Conservation (phyloP, 1,284 basidiomycete genomes). For the Wolfiporia cocos region DNA sequence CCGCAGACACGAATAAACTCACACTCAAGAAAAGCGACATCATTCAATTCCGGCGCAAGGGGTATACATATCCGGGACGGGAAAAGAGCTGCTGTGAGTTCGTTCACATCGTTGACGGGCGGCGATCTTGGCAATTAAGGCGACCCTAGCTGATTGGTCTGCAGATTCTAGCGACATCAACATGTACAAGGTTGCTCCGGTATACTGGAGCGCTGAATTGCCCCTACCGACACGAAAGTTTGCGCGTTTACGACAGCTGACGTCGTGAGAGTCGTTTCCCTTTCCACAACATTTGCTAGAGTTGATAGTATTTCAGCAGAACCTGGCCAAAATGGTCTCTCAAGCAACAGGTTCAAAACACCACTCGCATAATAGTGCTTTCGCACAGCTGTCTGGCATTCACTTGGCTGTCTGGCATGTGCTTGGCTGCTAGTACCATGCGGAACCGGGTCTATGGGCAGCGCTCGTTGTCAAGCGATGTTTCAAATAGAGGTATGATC, state of each 20-base stretch:
- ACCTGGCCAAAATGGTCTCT: too few species aligned
- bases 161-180: slow-evolving; percentile 34
- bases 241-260: slow-evolving; percentile 59
- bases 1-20: slow-evolving; percentile 78
- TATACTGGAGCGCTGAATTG: slow-evolving; percentile 41
- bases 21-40: slow-evolving; percentile 77
- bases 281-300: too few species aligned
- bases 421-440: too few species aligned
- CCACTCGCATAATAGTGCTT: too few species aligned
- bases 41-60: slow-evolving; percentile 98
- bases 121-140: slow-evolving; percentile 74
- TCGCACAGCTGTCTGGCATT: too few species aligned
- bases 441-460: too few species aligned
- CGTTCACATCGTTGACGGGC: slow-evolving; percentile 84
- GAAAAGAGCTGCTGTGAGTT: slow-evolving; percentile 59
- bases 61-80: slow-evolving; percentile 89
- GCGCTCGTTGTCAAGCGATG: too few species aligned
- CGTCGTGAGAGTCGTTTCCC: too few species aligned
- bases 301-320: too few species aligned
- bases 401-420: too few species aligned
- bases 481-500: too few species aligned
- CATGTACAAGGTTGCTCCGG: slow-evolving; percentile 59
- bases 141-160: slow-evolving; percentile 13
- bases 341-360: too few species aligned
- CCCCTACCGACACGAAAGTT: slow-evolving; percentile 48